A percentile compares a stretch with the other conserved stretches of the same genome.
phyloP scores from a whole-genome alignment of 1,139 yeast genomes.

The Magnusiomyces magnusii region DNA sequence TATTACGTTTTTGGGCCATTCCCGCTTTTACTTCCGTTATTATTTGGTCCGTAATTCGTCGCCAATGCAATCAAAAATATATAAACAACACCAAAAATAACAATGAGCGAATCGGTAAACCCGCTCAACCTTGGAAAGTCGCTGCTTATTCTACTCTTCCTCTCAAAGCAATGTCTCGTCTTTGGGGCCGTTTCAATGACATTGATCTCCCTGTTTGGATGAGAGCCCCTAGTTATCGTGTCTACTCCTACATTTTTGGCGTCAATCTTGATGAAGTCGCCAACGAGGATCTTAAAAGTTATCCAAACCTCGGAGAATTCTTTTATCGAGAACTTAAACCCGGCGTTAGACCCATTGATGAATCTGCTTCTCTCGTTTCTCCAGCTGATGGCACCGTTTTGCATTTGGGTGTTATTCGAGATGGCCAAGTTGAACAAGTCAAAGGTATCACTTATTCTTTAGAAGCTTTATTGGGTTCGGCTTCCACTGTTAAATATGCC shows the following conservation, averaged over 20 bases:
- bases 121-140: constrained; percentile 79
- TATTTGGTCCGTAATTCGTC: constrained; percentile 15
- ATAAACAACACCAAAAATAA: not conserved
- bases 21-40: constrained; percentile 23
- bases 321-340: constrained; percentile 79
- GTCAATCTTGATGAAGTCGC: constrained; percentile 85
- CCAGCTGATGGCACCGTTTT: constrained; percentile 94
- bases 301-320: constrained; percentile 79
- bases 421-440: constrained; percentile 91
- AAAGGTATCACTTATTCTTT: constrained; percentile 93
- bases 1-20: constrained; percentile 19
- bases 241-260: constrained; percentile 77
- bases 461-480: constrained; percentile 72
- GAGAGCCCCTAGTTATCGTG: constrained; percentile 70
- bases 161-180: constrained; percentile 77
- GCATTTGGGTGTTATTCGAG: constrained; percentile 71
- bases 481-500: constrained; percentile 38
- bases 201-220: constrained; percentile 83
- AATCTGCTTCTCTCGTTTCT: constrained; percentile 54
- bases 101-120: constrained; percentile 36
- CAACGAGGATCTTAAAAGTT: constrained; percentile 68
- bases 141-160: constrained; percentile 89
- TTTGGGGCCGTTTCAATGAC: constrained; percentile 91
- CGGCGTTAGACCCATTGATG: constrained; percentile 70
- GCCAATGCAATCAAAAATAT: not conserved